These are phyloP conservation scores for Verticillium dahliae DNA, from an alignment of 2,329 filamentous ascomycete genomes.

Conservation along the genomic window DNA sequence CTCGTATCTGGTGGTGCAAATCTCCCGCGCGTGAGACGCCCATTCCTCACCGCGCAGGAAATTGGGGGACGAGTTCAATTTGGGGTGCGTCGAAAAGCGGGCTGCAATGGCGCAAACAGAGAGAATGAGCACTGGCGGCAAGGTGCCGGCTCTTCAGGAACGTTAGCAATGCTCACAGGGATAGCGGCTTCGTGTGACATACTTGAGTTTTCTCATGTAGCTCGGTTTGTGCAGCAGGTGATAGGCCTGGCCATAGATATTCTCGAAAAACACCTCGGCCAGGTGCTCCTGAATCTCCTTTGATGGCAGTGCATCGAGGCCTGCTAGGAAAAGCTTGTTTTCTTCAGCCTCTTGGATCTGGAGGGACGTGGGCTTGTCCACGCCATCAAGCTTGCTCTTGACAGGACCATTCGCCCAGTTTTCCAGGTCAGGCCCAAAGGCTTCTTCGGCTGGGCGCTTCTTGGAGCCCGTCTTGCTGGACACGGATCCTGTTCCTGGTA, in stretches of 20 bases:
- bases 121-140: slow-evolving; percentile 87
- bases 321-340: slow-evolving; percentile 71
- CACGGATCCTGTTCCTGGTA: slow-evolving; percentile 41
- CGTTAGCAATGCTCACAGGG: slow-evolving; percentile 14
- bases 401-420: slow-evolving; percentile 65
- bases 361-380: slow-evolving; percentile 44
- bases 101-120: slow-evolving; percentile 94
- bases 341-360: slow-evolving; percentile 64
- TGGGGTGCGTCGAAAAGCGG: slow-evolving; percentile 85
- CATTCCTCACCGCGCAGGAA: slow-evolving; percentile 89
- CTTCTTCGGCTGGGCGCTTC: slow-evolving; percentile 81
- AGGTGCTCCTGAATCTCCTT: slow-evolving; percentile 90
- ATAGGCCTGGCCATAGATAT: slow-evolving; percentile 91
- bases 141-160: slow-evolving; percentile 55
- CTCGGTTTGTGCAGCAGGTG: slow-evolving; percentile 93
- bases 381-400: slow-evolving; percentile 39
- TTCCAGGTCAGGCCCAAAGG: slow-evolving; percentile 75
- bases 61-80: slow-evolving; percentile 66
- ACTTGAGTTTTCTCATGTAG: slow-evolving; percentile 83
- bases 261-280: slow-evolving; percentile 91
- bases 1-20: slow-evolving; percentile 82
- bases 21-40: slow-evolving; percentile 81
- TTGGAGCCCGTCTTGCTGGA: slow-evolving; percentile 52
- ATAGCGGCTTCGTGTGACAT: slow-evolving; percentile 20
- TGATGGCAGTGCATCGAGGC: slow-evolving; percentile 72